Conservation (phyloP, 2,329 filamentous ascomycete genomes). For the Trichoderma asperellum region DNA sequence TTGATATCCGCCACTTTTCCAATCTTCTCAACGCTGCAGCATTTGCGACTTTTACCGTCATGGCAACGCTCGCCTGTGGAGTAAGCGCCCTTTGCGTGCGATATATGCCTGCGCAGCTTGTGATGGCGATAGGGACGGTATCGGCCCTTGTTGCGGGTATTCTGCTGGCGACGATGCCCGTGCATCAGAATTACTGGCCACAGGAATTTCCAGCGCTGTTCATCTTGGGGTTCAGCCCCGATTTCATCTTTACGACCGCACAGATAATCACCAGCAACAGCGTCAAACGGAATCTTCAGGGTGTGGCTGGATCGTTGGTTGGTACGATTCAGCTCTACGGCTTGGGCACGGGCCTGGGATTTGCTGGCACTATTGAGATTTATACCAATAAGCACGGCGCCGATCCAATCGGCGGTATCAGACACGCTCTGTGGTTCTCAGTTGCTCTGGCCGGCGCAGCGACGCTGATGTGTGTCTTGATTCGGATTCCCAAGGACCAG, state of each 20-base stretch:
- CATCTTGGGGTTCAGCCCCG: neutral
- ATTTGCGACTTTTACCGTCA: conserved; percentile 8
- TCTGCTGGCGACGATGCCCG: conserved; percentile 14
- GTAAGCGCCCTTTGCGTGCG: conserved; percentile 3
- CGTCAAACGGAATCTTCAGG: neutral
- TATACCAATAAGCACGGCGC: conserved; percentile 10
- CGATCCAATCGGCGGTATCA: conserved; percentile 5
- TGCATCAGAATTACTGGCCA: conserved; percentile 7
- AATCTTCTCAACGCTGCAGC: conserved; percentile 1
- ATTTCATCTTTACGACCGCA: conserved; percentile 16
- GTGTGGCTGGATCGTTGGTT: conserved; percentile 11
- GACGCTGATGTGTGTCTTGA: neutral
- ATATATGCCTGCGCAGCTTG: conserved; percentile 17
- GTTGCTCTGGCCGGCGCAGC: conserved; percentile 12
- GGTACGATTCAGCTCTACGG: conserved; percentile 21
- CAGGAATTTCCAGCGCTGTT: conserved; percentile 14
- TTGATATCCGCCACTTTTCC: conserved; percentile 7
- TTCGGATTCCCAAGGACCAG: conserved; percentile 19
- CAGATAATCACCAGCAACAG: conserved; percentile 17
- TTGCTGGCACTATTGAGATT: conserved; percentile 13
- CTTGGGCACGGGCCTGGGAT: conserved; percentile 11
- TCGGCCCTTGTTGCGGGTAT: conserved; percentile 14
- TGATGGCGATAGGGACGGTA: conserved; percentile 9
- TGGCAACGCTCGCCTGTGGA: conserved; percentile 11
- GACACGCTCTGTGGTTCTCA: conserved; percentile 14